Conservation (phyloP, 139 green algal genomes). For the Zygnema cylindricum region DNA sequence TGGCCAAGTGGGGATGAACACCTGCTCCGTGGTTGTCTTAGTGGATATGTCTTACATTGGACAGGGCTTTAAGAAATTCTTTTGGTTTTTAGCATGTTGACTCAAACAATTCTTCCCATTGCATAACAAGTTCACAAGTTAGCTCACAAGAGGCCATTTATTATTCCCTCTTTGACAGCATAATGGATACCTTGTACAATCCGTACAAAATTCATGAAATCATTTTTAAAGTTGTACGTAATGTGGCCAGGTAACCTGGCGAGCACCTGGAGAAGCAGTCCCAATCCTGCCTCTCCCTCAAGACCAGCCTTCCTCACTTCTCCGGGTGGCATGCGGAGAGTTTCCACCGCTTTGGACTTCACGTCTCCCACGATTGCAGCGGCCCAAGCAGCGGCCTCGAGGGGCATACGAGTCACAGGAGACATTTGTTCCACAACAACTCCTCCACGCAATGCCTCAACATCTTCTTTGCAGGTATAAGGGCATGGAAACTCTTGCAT, state of each 20-base stretch:
- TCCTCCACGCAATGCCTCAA: background rate
- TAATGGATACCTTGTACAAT: too few relatives aligned
- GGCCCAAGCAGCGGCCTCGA: background rate
- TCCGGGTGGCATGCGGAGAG: slow-evolving; percentile 15
- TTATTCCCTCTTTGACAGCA: too few relatives aligned
- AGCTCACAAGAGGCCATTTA: too few relatives aligned
- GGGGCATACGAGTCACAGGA: background rate
- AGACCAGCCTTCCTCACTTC: slow-evolving; percentile 2
- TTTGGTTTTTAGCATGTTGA: too few relatives aligned
- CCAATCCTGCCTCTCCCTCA: background rate
- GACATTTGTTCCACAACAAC: background rate
- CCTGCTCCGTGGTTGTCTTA: background rate
- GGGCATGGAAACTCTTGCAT: background rate
- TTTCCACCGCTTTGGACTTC: slow-evolving; percentile 14
- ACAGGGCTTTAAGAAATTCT: too few relatives aligned
- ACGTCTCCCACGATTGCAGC: slow-evolving; percentile 24
- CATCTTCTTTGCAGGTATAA: background rate
- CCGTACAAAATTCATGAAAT: too few relatives aligned
- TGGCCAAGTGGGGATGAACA: background rate
- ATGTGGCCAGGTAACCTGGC: slow-evolving; percentile 1
- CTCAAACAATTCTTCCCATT: too few relatives aligned
- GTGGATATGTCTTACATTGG: too few relatives aligned
- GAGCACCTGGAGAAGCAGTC: slow-evolving; percentile 8
- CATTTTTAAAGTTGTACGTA: too few relatives aligned
- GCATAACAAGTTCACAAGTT: too few relatives aligned